Base-by-base conservation (phyloP, 345 rosid species). In the Orychophragmus violaceus region DNA sequence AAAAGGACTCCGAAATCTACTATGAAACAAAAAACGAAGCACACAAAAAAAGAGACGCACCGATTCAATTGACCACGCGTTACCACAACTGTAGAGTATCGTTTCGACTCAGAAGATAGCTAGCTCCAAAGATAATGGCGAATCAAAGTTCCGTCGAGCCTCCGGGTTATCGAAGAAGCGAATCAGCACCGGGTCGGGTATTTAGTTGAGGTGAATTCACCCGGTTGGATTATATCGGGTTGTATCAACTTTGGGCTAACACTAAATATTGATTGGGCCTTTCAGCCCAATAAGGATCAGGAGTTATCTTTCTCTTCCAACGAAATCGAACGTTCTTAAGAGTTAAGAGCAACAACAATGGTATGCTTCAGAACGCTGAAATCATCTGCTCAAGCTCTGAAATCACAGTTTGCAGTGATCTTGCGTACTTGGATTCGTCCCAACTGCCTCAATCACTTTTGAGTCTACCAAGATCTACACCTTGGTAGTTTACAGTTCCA, bases 391-490 rank as follows among this genome's bases (percentile, higher is more conserved):
- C 96, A 27, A 60, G 35, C 59, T 84, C 97, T 3, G 76, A 69
- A 53, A 78, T 93, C 64, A 80, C 85, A 0, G 72, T 89, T 42
- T 93, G 97, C 65, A 78, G 95, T 6, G 83, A 93, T 14, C 77
- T 87, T 7, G 76, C 80, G 13, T 89, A 81, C 77, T 62, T 77
- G 44, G 91, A 81, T 22, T 55, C 77, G 22, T 53, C 35, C n/a
- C 64, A 66, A 33, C 68, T 23, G 21, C 51, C 24, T 37, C 45
- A 2, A 33, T 2, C 25, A 2, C 18, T 0, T 52, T 35, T 41
- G 56, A 39, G 21, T 2, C 61, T 58, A 50, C 54, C 71, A 49
- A 18, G 54, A 25, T 59, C 56, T 11, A 51, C 48, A 11, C 22
- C 49, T 39, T 58, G 24, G n/a, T n/a, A n/a, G n/a, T n/a, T n/a